A percentile compares a stretch with the other conserved stretches of the same genome.
Evolutionary conservation across 2,329 filamentous ascomycete genomes (phyloP).

Genomic region (Colletotrichum abscissum): DNA sequence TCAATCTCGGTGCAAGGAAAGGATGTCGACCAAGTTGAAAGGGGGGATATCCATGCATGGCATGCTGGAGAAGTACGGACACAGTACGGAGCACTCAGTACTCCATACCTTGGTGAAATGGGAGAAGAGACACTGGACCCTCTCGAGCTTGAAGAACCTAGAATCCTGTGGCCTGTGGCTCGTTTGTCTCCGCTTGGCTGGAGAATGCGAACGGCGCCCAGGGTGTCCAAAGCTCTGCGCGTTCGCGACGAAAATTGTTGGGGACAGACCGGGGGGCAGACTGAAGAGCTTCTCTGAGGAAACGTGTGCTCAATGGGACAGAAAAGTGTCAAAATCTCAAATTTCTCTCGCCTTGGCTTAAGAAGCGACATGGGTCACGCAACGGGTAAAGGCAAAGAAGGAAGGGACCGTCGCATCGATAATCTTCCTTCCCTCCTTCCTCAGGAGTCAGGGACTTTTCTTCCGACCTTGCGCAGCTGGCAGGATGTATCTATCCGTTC

Average conservation of each 20-base stretch:
- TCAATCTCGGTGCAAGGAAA: conserved; percentile 17
- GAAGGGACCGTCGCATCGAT: conserved; percentile 9
- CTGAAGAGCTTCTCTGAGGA: conserved; percentile 1
- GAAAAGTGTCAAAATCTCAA: not conserved
- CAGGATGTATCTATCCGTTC: too few species aligned
- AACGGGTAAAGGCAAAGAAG: conserved; percentile 4
- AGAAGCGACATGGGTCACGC: conserved; percentile 1
- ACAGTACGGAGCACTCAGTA: too few species aligned
- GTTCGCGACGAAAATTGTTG: conserved; percentile 34
- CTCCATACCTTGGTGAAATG: too few species aligned
- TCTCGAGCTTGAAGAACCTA: conserved; percentile 1
- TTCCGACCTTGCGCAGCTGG: too few species aligned
- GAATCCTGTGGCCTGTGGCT: not conserved
- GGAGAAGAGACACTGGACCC: not conserved
- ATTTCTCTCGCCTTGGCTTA: too few species aligned
- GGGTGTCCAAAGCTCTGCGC: conserved; percentile 28
- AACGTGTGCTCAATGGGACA: conserved; percentile 11
- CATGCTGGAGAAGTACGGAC: not conserved
- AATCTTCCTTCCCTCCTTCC: not conserved
- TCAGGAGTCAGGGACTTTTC: not conserved
- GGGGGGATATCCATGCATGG: conserved; percentile 5
- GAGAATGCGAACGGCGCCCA: conserved; percentile 14
- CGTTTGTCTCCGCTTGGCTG: not conserved
- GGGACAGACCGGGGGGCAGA: conserved; percentile 1
- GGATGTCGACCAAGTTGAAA: not conserved